Conservation (phyloP, 345 rosid genomes). For the Raphanus sativus region DNA sequence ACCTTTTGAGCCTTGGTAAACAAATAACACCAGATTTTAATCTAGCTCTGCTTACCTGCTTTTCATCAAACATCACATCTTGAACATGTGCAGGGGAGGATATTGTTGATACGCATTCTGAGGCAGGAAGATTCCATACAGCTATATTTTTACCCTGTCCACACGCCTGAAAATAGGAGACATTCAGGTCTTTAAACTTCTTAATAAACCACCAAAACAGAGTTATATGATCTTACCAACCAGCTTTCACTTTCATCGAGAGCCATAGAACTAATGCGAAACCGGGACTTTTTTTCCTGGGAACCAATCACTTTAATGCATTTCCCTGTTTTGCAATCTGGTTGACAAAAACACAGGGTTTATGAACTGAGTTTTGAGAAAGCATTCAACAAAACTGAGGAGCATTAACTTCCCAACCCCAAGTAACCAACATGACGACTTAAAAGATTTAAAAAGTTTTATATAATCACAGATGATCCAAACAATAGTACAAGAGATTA, state of each 20-base stretch:
- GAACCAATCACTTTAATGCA: slow-evolving; percentile 67
- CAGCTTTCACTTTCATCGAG: slow-evolving; percentile 97
- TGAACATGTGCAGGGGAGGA: slow-evolving; percentile 52
- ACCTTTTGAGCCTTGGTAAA: not conserved
- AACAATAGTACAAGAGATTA: not conserved
- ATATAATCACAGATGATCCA: not conserved
- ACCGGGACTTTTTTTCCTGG: slow-evolving; percentile 45
- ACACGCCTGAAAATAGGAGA: slow-evolving; percentile 56
- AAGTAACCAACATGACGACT: slow-evolving; percentile 17
- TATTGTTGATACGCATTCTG: slow-evolving; percentile 70
- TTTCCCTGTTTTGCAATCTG: slow-evolving; percentile 93
- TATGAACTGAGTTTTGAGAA: not conserved
- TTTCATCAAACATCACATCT: slow-evolving; percentile 71
- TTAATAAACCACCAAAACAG: too few species aligned
- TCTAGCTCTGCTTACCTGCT: slow-evolving; percentile 58
- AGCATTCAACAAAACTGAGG: not conserved
- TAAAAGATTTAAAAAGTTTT: not conserved
- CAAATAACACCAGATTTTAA: not conserved
- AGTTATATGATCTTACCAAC: slow-evolving; percentile 66
- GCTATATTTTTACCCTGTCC: slow-evolving; percentile 68
- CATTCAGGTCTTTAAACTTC: slow-evolving; percentile 2
- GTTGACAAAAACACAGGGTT: slow-evolving; percentile 16
- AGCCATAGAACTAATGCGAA: slow-evolving; percentile 70
- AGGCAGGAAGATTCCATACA: slow-evolving; percentile 85
- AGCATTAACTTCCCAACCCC: not conserved